These are phyloP conservation scores for Mimosa bimucronata DNA, from an alignment of 306 rosid species.

Conservation along the genomic window DNA sequence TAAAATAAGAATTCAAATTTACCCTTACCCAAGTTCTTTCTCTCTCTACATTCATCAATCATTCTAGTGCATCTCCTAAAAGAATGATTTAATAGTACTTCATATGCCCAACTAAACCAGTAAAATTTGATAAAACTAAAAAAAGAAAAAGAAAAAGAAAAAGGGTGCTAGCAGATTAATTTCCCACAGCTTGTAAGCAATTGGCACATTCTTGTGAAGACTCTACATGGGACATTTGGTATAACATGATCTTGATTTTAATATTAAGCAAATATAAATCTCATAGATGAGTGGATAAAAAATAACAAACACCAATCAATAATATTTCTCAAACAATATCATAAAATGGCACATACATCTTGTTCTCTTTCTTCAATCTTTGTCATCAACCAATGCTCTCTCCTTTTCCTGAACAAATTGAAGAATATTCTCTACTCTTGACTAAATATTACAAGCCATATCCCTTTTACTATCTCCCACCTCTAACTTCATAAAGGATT, in stretches of 20 bases:
- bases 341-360: slow-evolving; percentile 22
- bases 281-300: slow-evolving; percentile 4
- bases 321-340: slow-evolving; percentile 24
- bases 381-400: slow-evolving; percentile 16
- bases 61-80: no score
- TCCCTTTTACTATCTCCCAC: slow-evolving; percentile 42
- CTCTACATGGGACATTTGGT: background rate
- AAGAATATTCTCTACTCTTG: slow-evolving; percentile 27
- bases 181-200: background rate
- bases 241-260: background rate
- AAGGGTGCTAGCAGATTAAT: background rate
- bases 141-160: background rate
- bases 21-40: no score
- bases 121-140: background rate
- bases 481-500: slow-evolving; percentile 45
- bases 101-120: background rate
- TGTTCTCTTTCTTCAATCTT: slow-evolving; percentile 35
- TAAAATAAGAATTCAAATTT: no score
- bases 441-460: slow-evolving; percentile 23
- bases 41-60: no score
- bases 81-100: background rate
- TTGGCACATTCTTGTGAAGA: background rate
- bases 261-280: background rate
- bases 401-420: slow-evolving; percentile 29
- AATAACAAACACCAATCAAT: slow-evolving; percentile 6